Percentiles rank a stretch among this genome's conserved stretches.
phyloP scores from a whole-genome alignment of 331 rosid species.

The Pyrus hybrid region DNA sequence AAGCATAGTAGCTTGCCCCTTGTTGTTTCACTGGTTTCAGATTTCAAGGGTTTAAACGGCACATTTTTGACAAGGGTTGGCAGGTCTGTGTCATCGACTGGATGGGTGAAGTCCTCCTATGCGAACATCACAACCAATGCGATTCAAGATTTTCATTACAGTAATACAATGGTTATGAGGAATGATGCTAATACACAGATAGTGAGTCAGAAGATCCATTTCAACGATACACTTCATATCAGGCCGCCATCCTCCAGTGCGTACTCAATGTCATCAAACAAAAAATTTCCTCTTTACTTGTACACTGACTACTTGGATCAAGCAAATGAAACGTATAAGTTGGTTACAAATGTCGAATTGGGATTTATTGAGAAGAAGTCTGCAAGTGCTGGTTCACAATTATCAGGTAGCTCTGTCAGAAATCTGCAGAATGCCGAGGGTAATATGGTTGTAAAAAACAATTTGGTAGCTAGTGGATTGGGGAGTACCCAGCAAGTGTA shows the following conservation, averaged over 20 bases:
- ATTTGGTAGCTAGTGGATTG: slow-evolving; percentile 45
- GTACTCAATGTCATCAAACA: slow-evolving; percentile 19
- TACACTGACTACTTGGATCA: slow-evolving; percentile 20
- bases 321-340: slow-evolving; percentile 22
- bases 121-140: slow-evolving; percentile 57
- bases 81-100: slow-evolving; percentile 42
- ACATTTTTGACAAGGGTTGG: slow-evolving; percentile 33
- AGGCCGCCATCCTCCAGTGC: slow-evolving; percentile 16
- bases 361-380: slow-evolving; percentile 42
- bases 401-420: slow-evolving; percentile 34
- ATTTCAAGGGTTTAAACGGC: slow-evolving; percentile 53
- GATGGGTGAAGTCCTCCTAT: slow-evolving; percentile 75
- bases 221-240: slow-evolving; percentile 31
- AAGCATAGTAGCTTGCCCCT: slow-evolving; percentile 31
- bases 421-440: slow-evolving; percentile 69
- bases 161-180: slow-evolving; percentile 43
- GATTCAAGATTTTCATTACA: slow-evolving; percentile 37
- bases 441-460: slow-evolving; percentile 37
- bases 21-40: slow-evolving; percentile 27
- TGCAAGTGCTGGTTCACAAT: slow-evolving; percentile 9
- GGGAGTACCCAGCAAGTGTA: slow-evolving; percentile 65
- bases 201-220: slow-evolving; percentile 49
- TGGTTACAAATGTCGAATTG: slow-evolving; percentile 37
- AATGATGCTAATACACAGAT: slow-evolving; percentile 42
- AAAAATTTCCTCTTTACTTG: slow-evolving; percentile 36